Conservation (phyloP, 306 rosid species). For the Pterocarpus santalinus region DNA sequence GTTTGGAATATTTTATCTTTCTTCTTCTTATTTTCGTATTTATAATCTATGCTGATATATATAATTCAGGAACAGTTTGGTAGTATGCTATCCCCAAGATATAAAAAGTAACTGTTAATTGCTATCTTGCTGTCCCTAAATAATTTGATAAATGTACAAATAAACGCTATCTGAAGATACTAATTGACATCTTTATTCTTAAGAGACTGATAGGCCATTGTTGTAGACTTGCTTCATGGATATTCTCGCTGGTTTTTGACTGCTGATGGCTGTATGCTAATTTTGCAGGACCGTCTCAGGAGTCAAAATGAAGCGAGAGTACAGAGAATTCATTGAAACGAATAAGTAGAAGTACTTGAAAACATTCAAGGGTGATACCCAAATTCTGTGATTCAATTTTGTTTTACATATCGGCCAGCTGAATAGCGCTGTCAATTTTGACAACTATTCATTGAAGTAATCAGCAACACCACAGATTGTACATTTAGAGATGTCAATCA, state of each 20-base stretch:
- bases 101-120: conserved; percentile 2
- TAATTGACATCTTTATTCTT: conserved; percentile 12
- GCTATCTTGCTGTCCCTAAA: neutral
- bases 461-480: conserved; percentile 52
- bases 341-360: conserved; percentile 63
- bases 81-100: neutral
- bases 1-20: conserved; percentile 56
- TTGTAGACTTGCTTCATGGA: conserved; percentile 4
- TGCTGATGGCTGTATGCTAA: conserved; percentile 16
- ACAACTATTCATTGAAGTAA: conserved; percentile 43
- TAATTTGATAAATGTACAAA: conserved; percentile 10
- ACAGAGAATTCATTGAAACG: conserved; percentile 81
- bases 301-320: conserved; percentile 94
- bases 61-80: conserved; percentile 28
- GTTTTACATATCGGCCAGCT: conserved; percentile 58
- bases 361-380: conserved; percentile 29
- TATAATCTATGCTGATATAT: conserved; percentile 8
- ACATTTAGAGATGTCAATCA: conserved; percentile 53
- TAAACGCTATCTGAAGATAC: conserved; percentile 1
- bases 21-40: neutral
- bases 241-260: conserved; percentile 21
- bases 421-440: conserved; percentile 62
- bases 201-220: neutral
- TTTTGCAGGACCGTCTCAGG: conserved; percentile 81
- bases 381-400: conserved; percentile 68